Evolutionary conservation across 2,329 filamentous ascomycete species (phyloP).

Genomic region (Hymenoscyphus salicellus): DNA sequence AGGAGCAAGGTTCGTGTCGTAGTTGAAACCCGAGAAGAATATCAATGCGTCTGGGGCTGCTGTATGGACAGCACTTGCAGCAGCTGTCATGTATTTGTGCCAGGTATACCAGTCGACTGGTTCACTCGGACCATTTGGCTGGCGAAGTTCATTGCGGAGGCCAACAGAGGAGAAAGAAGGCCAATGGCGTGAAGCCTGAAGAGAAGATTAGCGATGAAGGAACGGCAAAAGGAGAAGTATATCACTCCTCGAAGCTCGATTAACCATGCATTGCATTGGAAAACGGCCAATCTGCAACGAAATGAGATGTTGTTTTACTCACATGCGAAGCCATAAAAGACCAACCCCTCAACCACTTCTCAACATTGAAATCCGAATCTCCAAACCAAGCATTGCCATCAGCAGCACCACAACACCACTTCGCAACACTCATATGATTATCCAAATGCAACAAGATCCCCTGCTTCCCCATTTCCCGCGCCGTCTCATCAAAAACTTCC

Average conservation of each 20-base stretch:
- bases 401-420: constrained; percentile 54
- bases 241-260: constrained; percentile 20
- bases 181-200: constrained; percentile 11
- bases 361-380: constrained; percentile 55
- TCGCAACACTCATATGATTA: constrained; percentile 57
- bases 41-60: constrained; percentile 45
- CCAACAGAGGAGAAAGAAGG: constrained; percentile 22
- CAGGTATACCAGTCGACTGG: constrained; percentile 42
- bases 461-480: constrained; percentile 53
- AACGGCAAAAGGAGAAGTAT: too few relatives aligned
- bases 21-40: constrained; percentile 48
- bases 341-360: constrained; percentile 60
- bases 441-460: constrained; percentile 58
- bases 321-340: constrained; percentile 59
- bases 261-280: constrained; percentile 9
- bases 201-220: too few relatives aligned
- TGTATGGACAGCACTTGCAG: constrained; percentile 41
- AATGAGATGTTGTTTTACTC: constrained; percentile 25
- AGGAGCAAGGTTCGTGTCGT: constrained; percentile 36
- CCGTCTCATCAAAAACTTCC: constrained; percentile 58
- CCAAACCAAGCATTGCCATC: constrained; percentile 63
- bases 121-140: constrained; percentile 19
- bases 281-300: not conserved
- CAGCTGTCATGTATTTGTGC: constrained; percentile 44
- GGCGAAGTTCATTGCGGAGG: constrained; percentile 43